Evolutionary conservation across 768 basidiomycete genomes (phyloP).

Genomic region (Podaxis sp.): DNA sequence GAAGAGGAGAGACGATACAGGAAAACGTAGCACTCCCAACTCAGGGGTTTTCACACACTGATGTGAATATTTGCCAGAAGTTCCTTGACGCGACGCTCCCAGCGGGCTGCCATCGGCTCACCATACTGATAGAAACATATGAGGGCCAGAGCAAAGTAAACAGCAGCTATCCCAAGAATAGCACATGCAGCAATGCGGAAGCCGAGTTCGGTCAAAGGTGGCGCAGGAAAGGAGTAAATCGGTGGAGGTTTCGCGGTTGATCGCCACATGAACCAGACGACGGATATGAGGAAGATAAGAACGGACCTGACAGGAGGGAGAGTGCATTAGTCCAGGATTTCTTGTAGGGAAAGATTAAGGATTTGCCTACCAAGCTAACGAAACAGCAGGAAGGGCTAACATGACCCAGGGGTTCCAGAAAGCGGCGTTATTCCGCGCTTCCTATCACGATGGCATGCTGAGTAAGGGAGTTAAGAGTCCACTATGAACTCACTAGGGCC

Average conservation of each 20-base stretch:
- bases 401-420: conserved; percentile 69
- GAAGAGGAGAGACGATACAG: no score
- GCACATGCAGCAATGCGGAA: background rate
- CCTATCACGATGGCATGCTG: conserved; percentile 31
- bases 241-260: background rate
- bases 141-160: background rate
- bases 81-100: background rate
- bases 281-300: background rate
- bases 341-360: background rate
- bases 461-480: background rate
- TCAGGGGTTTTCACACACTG: no score
- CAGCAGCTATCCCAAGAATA: background rate
- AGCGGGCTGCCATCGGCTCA: conserved; percentile 18
- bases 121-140: background rate
- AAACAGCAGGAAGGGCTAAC: conserved; percentile 58
- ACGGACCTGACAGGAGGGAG: background rate
- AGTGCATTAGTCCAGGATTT: background rate
- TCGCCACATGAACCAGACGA: background rate
- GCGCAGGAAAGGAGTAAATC: background rate
- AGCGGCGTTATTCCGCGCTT: conserved; percentile 40
- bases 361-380: conserved; percentile 54
- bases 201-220: background rate
- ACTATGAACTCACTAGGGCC: conserved; percentile 4
- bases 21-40: no score
- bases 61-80: background rate